A percentile compares a stretch with the other conserved stretches of the same genome.
Conservation (phyloP, 495 filamentous ascomycete species). For the Copromyces sp. region DNA sequence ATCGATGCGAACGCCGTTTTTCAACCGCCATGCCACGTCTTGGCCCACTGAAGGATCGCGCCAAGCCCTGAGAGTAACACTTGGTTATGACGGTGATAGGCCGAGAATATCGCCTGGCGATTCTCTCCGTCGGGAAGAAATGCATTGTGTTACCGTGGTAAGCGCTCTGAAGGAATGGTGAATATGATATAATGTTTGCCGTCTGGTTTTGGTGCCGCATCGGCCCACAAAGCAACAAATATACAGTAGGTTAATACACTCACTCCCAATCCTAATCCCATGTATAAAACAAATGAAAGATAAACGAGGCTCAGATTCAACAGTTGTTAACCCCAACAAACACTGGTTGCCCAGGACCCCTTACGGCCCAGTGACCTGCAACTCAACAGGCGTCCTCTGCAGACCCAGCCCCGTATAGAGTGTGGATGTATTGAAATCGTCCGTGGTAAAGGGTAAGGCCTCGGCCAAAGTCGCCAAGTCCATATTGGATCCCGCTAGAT, state of each 20-base stretch:
- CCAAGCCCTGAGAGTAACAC: background rate
- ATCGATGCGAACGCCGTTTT: too few relatives aligned
- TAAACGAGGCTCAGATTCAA: background rate
- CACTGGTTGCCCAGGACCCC: background rate
- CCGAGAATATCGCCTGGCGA: background rate
- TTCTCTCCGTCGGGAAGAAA: background rate
- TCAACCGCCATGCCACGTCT: background rate
- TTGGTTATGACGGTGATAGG: background rate
- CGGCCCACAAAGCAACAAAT: background rate
- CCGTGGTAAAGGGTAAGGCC: conserved; percentile 1
- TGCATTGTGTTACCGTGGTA: background rate
- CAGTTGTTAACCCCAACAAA: background rate
- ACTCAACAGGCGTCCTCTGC: background rate
- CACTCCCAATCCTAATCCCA: background rate
- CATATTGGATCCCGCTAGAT: conserved; percentile 1
- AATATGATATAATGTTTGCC: background rate
- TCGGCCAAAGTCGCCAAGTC: background rate
- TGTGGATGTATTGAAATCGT: background rate
- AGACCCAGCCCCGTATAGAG: conserved; percentile 6
- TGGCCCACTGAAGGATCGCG: background rate
- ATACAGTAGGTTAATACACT: background rate
- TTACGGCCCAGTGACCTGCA: background rate
- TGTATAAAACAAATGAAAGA: background rate
- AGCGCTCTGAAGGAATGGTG: background rate
- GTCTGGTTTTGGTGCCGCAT: background rate